phyloP scores from a whole-genome alignment of 495 filamentous ascomycete species.

The Xylaria sp. region DNA sequence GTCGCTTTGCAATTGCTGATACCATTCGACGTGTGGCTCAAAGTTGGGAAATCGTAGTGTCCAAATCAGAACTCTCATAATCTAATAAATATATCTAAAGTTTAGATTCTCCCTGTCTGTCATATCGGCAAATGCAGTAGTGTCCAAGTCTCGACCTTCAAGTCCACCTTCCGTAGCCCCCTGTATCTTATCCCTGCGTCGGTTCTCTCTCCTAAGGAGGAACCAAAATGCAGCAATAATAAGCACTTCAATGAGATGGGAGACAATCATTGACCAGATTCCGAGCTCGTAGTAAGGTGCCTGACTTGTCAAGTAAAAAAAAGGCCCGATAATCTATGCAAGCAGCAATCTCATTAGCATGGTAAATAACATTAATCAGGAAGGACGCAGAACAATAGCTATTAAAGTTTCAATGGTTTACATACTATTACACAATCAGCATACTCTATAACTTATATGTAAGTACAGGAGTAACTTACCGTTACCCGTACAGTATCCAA shows the following conservation, averaged over 20 bases:
- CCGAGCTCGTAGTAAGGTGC: conserved; percentile 63
- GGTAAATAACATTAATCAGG: background rate
- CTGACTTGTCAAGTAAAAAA: conserved; percentile 67
- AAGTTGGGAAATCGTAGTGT: too few species aligned
- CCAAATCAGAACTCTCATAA: background rate
- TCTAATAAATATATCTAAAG: conserved; percentile 46
- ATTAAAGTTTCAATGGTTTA: conserved; percentile 31
- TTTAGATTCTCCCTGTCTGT: conserved; percentile 67
- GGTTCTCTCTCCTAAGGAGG: conserved; percentile 62
- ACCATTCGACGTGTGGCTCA: background rate
- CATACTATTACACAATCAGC: conserved; percentile 22
- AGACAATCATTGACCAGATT: conserved; percentile 69
- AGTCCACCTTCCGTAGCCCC: conserved; percentile 51
- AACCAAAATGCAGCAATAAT: conserved; percentile 56
- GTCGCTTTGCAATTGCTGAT: background rate
- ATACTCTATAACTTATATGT: background rate
- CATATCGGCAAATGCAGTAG: conserved; percentile 66
- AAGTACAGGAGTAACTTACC: conserved; percentile 8
- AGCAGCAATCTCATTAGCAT: conserved; percentile 14
- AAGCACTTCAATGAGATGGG: conserved; percentile 61
- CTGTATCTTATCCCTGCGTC: conserved; percentile 53
- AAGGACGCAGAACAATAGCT: background rate
- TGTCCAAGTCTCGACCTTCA: conserved; percentile 54
- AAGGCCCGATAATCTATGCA: conserved; percentile 59
- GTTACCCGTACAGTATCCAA: conserved; percentile 45